phyloP scores from a whole-genome alignment of 202 grass and related monocot species.

The Schoenoplectus triqueter region DNA sequence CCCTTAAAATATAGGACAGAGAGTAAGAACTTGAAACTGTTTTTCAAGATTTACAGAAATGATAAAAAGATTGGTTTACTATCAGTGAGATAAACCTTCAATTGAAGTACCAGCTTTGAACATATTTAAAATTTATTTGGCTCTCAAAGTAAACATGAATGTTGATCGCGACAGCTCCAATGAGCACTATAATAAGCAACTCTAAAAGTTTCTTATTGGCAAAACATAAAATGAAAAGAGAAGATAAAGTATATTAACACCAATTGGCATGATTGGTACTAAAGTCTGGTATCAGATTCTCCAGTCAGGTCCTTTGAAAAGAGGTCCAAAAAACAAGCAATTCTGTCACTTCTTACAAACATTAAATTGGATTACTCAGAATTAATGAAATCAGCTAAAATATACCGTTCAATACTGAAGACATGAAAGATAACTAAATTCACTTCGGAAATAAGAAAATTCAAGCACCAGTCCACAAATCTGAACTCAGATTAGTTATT shows the following conservation, averaged over 20 bases:
- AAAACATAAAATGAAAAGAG: neutral
- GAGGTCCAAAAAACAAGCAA: neutral
- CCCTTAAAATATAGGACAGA: constrained; percentile 53
- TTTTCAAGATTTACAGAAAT: constrained; percentile 20
- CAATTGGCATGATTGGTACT: neutral
- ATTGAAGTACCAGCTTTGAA: neutral
- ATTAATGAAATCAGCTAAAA: neutral
- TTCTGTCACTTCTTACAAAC: neutral
- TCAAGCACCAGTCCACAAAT: neutral
- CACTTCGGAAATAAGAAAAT: neutral
- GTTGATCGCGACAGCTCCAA: neutral
- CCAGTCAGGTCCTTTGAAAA: neutral
- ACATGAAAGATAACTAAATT: neutral
- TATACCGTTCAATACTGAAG: neutral
- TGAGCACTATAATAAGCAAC: constrained; percentile 6
- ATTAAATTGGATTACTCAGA: neutral
- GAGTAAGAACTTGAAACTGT: constrained; percentile 25
- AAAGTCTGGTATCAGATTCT: neutral
- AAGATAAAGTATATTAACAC: neutral
- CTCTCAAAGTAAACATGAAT: neutral
- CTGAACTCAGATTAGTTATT: neutral
- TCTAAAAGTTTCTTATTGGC: neutral
- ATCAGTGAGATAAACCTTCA: neutral
- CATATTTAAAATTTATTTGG: neutral
- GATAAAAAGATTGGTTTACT: neutral